Evolutionary conservation across 495 filamentous ascomycete species (phyloP), one percentile per base, ranked within the genome.

Genomic region (Podospora bellae-mahoneyi): DNA sequence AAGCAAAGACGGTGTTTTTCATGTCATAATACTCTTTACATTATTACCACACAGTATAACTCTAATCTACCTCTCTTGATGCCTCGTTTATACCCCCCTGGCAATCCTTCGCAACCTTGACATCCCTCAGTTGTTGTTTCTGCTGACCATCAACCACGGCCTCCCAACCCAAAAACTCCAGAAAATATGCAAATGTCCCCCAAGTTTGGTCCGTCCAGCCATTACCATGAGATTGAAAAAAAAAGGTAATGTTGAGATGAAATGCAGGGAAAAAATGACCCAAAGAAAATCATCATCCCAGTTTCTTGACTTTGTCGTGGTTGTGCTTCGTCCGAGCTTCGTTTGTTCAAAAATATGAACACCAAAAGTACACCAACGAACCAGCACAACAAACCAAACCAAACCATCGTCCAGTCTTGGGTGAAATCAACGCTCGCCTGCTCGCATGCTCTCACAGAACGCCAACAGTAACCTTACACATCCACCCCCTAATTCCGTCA

Each of bases 131-230:
- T 32, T 32, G 30, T 32, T 32, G 3, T 32, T 32, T 4, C 30
- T 32, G 30, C 0, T 7, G 4, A 5, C 30, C 30, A 48, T 10
- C 39, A 48, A 23, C 23, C 1, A 23, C 23, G 23, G 23, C 39
- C 39, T 3, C 39, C 39, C 39, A 48, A 48, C 13, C 39, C 39
- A 48, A 48, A 48, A 48, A 48, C 39, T 48, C 39, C 39, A 48
- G 15, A 48, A 48, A 48, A 48, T 48, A 48, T 48, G 39, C 39
- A 48, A 48, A 48, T 48, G 39, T 10, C 82, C 30, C 66, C 61
- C 15, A 66, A 71, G 60, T 1, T 19, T 32, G 44, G 73, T 16
- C 53, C 64, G 9, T 58, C 28, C 53, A 39, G 15, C 56, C 18
- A 58, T 28, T 54, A 20, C 56, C 56, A 58, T 58, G 56, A 58